A percentile compares a stretch with the other conserved stretches of the same genome.
Evolutionary conservation across 495 filamentous ascomycete genomes (phyloP).

Genomic region (Chlorociboria aeruginascens): DNA sequence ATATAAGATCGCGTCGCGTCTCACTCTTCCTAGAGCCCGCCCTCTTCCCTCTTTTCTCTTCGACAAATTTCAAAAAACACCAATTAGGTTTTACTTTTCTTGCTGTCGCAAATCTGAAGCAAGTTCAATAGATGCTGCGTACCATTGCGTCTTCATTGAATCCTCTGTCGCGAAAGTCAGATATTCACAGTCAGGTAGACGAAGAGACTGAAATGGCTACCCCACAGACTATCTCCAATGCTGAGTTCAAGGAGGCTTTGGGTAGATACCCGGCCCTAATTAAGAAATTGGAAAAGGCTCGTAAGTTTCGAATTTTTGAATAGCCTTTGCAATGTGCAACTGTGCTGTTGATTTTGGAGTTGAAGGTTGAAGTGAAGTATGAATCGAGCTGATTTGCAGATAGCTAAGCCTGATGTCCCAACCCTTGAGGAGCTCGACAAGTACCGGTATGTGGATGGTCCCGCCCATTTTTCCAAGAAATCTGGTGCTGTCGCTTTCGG

Average conservation of each 20-base stretch:
- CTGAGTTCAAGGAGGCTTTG: conserved; percentile 16
- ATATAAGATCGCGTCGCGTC: too few relatives aligned
- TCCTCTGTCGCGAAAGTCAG: too few relatives aligned
- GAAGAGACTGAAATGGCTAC: conserved; percentile 6
- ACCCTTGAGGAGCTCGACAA: conserved; percentile 34
- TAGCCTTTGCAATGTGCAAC: not conserved
- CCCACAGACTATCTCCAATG: conserved; percentile 4
- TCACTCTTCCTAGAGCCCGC: too few relatives aligned
- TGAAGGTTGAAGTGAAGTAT: not conserved
- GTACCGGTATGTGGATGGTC: conserved; percentile 34
- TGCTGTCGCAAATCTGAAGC: too few relatives aligned
- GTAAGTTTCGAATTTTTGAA: conserved; percentile 7
- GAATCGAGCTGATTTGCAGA: not conserved
- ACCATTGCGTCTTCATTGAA: not conserved
- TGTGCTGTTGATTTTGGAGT: not conserved
- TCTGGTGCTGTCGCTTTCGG: conserved; percentile 3
- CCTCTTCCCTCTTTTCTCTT: too few relatives aligned
- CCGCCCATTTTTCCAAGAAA: conserved; percentile 24
- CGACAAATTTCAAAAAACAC: too few relatives aligned
- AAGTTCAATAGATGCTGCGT: conserved; percentile 1
- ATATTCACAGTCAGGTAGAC: too few relatives aligned
- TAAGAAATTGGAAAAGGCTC: conserved; percentile 2
- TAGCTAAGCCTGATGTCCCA: conserved; percentile 10
- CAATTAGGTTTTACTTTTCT: too few relatives aligned
- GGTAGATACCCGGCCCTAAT: conserved; percentile 14